phyloP scores from a whole-genome alignment of 495 filamentous ascomycete species.

The Neurospora sublineolata region DNA sequence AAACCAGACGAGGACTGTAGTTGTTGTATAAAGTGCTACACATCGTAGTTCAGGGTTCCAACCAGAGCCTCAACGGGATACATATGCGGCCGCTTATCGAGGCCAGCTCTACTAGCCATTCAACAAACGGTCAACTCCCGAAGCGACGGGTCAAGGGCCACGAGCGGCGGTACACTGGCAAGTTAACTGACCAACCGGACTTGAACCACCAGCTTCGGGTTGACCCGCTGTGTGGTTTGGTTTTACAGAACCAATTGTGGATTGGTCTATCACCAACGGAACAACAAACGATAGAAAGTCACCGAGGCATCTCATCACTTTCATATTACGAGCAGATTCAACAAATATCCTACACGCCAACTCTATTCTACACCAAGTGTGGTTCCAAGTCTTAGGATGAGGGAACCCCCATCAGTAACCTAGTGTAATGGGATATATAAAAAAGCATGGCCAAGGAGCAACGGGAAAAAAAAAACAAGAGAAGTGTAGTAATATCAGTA shows the following conservation, averaged over 20 bases:
- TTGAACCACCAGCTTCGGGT: no score
- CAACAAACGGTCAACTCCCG: background rate
- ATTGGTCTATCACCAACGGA: no score
- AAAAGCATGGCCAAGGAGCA: background rate
- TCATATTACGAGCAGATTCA: background rate
- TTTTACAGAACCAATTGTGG: no score
- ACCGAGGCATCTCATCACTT: background rate
- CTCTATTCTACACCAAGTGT: background rate
- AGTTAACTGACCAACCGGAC: no score
- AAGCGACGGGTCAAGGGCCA: background rate
- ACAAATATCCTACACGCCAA: background rate
- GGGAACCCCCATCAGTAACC: background rate
- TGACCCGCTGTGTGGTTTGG: no score
- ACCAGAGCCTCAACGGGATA: background rate
- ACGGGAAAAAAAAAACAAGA: background rate
- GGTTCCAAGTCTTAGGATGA: background rate
- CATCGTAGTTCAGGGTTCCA: background rate
- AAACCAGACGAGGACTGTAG: no score
- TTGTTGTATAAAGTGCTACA: background rate
- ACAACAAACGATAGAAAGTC: no score
- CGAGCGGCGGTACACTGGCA: no score
- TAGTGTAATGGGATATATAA: background rate
- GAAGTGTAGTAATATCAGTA: background rate
- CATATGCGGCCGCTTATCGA: background rate
- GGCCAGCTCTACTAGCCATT: background rate